Evolutionary conservation across 2,329 filamentous ascomycete species (phyloP).

Genomic region (Aspergillus pseudoviridinutans): DNA sequence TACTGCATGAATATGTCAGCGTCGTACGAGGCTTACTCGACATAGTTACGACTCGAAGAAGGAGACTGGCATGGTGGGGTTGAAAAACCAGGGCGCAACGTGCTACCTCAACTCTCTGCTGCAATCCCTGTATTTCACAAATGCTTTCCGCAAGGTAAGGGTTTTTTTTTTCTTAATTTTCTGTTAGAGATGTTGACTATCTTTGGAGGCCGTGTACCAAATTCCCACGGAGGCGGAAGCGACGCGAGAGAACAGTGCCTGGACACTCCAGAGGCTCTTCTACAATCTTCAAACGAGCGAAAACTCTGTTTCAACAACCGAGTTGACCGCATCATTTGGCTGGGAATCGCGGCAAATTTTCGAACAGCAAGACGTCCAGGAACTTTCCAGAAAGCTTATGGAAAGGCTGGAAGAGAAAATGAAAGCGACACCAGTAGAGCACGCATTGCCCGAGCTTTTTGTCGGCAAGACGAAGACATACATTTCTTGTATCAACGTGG

Average conservation of each 20-base stretch:
- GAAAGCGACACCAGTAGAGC: slow-evolving; percentile 92
- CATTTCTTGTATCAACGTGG: slow-evolving; percentile 96
- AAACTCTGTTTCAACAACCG: slow-evolving; percentile 79
- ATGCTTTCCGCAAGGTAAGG: slow-evolving; percentile 83
- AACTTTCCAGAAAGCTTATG: slow-evolving; percentile 94
- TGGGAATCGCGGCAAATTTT: slow-evolving; percentile 99
- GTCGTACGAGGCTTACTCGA: slow-evolving; percentile 43
- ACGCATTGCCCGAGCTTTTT: slow-evolving; percentile 83
- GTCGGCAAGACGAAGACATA: slow-evolving; percentile 98
- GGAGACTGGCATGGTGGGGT: slow-evolving; percentile 92
- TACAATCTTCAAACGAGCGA: slow-evolving; percentile 89
- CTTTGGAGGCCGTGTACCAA: slow-evolving; percentile 77
- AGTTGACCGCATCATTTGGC: slow-evolving; percentile 93
- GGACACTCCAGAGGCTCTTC: slow-evolving; percentile 88
- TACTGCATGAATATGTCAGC: background rate
- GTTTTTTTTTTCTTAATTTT: background rate
- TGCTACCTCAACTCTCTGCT: slow-evolving; percentile 83
- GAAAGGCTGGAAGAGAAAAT: slow-evolving; percentile 95
- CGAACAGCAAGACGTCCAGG: slow-evolving; percentile 97
- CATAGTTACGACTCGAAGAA: slow-evolving; percentile 91
- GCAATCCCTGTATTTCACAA: slow-evolving; percentile 81
- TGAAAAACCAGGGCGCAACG: slow-evolving; percentile 94
- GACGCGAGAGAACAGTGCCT: slow-evolving; percentile 80
- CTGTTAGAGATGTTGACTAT: background rate
- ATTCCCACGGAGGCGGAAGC: slow-evolving; percentile 88